These are phyloP conservation scores for Coemansia sp. DNA, from an alignment of 192 early-diverging fungal genomes.

Conservation along the genomic window DNA sequence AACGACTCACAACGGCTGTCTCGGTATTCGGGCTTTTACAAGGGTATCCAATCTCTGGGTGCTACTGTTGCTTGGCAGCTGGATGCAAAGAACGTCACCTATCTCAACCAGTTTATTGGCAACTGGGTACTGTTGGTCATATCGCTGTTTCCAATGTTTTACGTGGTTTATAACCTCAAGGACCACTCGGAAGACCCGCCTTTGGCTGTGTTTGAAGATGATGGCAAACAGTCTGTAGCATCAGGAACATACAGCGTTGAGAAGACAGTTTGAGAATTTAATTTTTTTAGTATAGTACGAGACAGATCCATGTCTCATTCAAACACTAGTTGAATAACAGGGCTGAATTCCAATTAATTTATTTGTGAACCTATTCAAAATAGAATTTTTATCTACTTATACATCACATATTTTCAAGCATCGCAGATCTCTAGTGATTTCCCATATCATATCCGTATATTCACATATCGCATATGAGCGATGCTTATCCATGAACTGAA, in stretches of 20 bases:
- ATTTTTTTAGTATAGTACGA: too few relatives aligned
- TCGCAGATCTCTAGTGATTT: too few relatives aligned
- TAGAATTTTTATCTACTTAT: too few relatives aligned
- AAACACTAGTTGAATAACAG: too few relatives aligned
- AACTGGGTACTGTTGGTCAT: constrained; percentile 59
- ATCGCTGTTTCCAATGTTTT: constrained; percentile 55
- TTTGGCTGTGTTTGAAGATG: too few relatives aligned
- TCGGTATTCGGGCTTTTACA: constrained; percentile 85
- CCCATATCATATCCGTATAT: neutral
- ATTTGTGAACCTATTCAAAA: too few relatives aligned
- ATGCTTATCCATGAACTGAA: neutral
- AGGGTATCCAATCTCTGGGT: constrained; percentile 80
- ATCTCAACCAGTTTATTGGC: constrained; percentile 56
- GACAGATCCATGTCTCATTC: too few relatives aligned
- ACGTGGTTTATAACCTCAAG: constrained; percentile 52
- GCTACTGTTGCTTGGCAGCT: constrained; percentile 70
- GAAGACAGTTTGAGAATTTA: too few relatives aligned
- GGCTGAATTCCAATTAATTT: too few relatives aligned
- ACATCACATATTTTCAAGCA: too few relatives aligned
- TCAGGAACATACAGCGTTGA: too few relatives aligned
- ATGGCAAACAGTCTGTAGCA: too few relatives aligned
- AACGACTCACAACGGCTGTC: constrained; percentile 74
- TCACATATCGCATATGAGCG: neutral
- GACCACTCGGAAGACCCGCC: constrained; percentile 40
- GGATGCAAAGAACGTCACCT: constrained; percentile 57